Conservation (phyloP, 495 filamentous ascomycete genomes). For the Bombardia bombarda region DNA sequence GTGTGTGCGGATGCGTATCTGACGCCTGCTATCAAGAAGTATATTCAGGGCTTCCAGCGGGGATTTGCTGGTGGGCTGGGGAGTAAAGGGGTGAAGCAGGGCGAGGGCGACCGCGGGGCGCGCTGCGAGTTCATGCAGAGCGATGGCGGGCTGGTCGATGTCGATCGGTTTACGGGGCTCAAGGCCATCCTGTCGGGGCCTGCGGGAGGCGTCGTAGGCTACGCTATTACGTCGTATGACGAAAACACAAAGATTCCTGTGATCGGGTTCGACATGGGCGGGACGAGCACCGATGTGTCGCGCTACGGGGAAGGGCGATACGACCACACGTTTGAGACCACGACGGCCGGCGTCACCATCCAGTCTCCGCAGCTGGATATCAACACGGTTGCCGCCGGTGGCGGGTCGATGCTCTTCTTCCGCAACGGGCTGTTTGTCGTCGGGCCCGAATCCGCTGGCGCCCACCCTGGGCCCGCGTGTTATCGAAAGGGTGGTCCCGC, state of each 20-base stretch:
- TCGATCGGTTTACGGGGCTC: constrained; percentile 65
- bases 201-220: constrained; percentile 82
- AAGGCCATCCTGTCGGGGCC: constrained; percentile 73
- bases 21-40: constrained; percentile 91
- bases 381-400: constrained; percentile 93
- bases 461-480: constrained; percentile 89
- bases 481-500: constrained; percentile 91
- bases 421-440: constrained; percentile 94
- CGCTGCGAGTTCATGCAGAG: constrained; percentile 85
- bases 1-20: constrained; percentile 95
- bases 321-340: constrained; percentile 96
- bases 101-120: constrained; percentile 47
- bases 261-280: constrained; percentile 94
- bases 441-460: constrained; percentile 86
- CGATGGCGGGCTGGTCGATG: constrained; percentile 72
- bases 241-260: constrained; percentile 77
- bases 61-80: constrained; percentile 68
- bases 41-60: constrained; percentile 79
- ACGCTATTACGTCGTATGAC: constrained; percentile 90
- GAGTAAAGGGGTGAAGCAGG: constrained; percentile 53
- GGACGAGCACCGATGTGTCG: constrained; percentile 92
- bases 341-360: constrained; percentile 89
- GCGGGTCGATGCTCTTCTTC: constrained; percentile 83
- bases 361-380: constrained; percentile 95
- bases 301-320: constrained; percentile 82